Conservation (phyloP, 208 protist genomes). For the Porcisia deanei region DNA sequence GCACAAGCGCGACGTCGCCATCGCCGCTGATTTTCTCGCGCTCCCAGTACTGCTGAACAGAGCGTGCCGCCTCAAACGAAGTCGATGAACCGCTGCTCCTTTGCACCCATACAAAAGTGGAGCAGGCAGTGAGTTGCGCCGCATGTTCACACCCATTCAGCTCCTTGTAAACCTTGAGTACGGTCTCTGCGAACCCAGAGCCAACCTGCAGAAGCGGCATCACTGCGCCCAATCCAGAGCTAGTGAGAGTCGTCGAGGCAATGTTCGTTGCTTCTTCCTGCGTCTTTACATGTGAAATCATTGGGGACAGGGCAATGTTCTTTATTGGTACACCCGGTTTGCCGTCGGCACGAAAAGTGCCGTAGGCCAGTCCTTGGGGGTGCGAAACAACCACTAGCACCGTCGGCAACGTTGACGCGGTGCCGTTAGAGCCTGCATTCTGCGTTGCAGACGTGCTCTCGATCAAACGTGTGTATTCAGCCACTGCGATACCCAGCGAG, state of each 20-base stretch:
- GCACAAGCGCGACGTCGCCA: neutral
- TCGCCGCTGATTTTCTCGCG: neutral
- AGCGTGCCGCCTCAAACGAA: neutral
- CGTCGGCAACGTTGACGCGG: conserved; percentile 1
- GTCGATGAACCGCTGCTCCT: conserved; percentile 7
- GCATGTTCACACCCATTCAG: conserved; percentile 19
- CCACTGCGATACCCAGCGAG: conserved; percentile 61
- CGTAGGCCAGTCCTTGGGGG: conserved; percentile 41
- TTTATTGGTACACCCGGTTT: conserved; percentile 25
- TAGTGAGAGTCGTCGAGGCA: neutral
- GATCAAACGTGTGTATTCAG: conserved; percentile 44
- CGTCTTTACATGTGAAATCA: neutral
- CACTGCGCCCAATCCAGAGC: neutral
- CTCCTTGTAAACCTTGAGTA: neutral
- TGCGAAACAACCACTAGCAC: conserved; percentile 45
- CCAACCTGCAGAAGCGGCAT: neutral
- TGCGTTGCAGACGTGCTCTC: neutral
- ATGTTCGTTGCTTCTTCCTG: neutral
- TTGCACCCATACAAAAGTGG: conserved; percentile 28
- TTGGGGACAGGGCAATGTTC: conserved; percentile 23
- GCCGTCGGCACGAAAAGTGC: conserved; percentile 34
- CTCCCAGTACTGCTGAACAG: neutral
- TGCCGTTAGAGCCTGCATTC: neutral
- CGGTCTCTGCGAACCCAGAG: too few relatives aligned
- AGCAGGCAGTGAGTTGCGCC: conserved; percentile 8